Evolutionary conservation across 1,284 basidiomycete species (phyloP), one percentile per base, ranked within the genome.

Genomic region (Golubevia pallescens): DNA sequence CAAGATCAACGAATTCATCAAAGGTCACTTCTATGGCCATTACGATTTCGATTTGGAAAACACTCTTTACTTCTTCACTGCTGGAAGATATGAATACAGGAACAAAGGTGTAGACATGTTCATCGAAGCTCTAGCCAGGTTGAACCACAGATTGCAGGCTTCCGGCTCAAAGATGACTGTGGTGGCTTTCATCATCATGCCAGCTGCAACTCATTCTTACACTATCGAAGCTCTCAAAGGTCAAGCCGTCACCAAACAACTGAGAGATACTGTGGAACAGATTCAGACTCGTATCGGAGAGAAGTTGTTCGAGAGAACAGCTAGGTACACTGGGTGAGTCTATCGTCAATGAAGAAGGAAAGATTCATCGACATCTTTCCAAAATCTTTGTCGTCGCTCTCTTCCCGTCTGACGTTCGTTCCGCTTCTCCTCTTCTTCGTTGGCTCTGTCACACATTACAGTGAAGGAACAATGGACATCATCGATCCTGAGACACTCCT

Each of bases 81-180:
- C 96, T n/a, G 96, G 96, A 58, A 91, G 96, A 59, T 99, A 99
- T 87, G 96, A 99, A 87, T 98, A 97, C 87, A 90, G 96, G 57
- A 99, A 99, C 89, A 99, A 99, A 89, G 96, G 96, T 76, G 94
- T 97, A 55, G 96, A 99, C 86, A 97, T 99, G 95, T 99, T 97
- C 86, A 95, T 99, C 80, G 96, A 99, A 87, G 90, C 93, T 28
- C 90, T 99, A 65, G 95, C 96, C 32, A 75, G 81, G 57, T 73
- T 77, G 69, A 98, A 98, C 87, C 91, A 92, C 86, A 91, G 91
- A 32, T 89, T 98, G 53, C 92, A 97, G 87, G 90, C 93, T 85
- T 88, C 91, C 57, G 91, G 90, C 6, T 92, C 92, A 32, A 92
- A 90, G 83, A 89, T 88, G 59, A 97, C 96, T 10, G 92, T 98